A percentile compares a stretch with the other conserved stretches of the same genome.
These are phyloP conservation scores for Ganoderma sp. DNA, from an alignment of 1,284 basidiomycete genomes.

Conservation along the genomic window DNA sequence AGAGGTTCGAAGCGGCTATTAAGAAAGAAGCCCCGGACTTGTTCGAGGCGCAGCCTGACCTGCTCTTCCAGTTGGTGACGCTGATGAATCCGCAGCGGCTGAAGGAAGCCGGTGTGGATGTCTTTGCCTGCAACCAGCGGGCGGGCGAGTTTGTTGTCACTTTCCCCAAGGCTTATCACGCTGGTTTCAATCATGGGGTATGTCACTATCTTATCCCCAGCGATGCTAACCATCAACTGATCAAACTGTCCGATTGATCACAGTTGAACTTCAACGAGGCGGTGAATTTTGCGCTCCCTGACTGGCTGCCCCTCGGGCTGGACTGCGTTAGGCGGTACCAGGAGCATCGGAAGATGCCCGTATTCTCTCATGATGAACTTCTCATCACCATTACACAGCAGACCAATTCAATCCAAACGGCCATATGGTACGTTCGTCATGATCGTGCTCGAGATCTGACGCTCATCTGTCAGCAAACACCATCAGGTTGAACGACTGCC, in stretches of 20 bases:
- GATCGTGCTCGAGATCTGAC: neutral
- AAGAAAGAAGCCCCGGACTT: constrained; percentile 95
- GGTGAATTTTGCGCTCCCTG: constrained; percentile 97
- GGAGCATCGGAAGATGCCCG: constrained; percentile 89
- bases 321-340: constrained; percentile 91
- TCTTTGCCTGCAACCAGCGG: constrained; percentile 94
- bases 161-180: constrained; percentile 98
- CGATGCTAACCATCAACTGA: constrained; percentile 14
- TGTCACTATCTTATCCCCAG: constrained; percentile 7
- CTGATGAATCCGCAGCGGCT: constrained; percentile 96
- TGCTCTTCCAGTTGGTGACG: constrained; percentile 97
- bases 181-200: constrained; percentile 98
- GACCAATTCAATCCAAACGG: constrained; percentile 91
- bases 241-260: constrained; percentile 18
- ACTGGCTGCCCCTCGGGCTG: constrained; percentile 90
- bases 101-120: constrained; percentile 88
- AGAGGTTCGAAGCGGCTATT: constrained; percentile 96
- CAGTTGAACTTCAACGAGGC: constrained; percentile 99
- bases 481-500: constrained; percentile 79
- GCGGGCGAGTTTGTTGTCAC: constrained; percentile 98
- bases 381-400: constrained; percentile 95
- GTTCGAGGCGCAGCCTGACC: constrained; percentile 97
- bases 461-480: constrained; percentile 12
- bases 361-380: constrained; percentile 98
- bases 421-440: constrained; percentile 77